These are phyloP conservation scores for Pleurotus salmoneostramineus DNA, from an alignment of 768 basidiomycete species.

Conservation along the genomic window DNA sequence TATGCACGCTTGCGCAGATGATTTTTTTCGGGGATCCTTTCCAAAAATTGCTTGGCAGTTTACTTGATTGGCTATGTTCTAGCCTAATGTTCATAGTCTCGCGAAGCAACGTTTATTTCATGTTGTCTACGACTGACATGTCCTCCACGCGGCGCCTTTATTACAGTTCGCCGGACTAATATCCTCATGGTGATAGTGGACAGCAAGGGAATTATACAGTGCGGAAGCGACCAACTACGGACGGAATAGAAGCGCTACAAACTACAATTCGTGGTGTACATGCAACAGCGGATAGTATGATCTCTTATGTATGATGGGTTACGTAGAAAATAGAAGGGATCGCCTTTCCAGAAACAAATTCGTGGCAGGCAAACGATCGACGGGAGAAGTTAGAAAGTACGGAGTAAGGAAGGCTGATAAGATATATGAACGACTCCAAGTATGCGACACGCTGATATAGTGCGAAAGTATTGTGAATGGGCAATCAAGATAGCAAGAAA, in stretches of 20 bases:
- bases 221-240: not conserved
- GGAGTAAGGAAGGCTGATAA: not conserved
- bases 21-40: too few relatives aligned
- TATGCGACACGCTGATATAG: not conserved
- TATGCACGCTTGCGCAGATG: too few relatives aligned
- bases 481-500: not conserved
- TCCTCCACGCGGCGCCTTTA: not conserved
- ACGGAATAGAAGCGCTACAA: conserved; percentile 5
- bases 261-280: conserved; percentile 7
- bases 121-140: not conserved
- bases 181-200: not conserved
- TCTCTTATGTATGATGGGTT: not conserved
- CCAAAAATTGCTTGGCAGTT: not conserved
- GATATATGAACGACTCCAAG: not conserved
- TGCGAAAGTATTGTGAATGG: not conserved
- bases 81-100: too few relatives aligned
- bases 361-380: not conserved
- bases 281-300: not conserved
- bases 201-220: not conserved
- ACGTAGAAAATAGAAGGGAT: not conserved
- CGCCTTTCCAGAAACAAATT: not conserved
- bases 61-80: not conserved
- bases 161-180: not conserved
- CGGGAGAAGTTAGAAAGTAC: not conserved
- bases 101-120: not conserved